Percentiles rank a stretch among this genome's conserved stretches.
Evolutionary conservation across 768 basidiomycete genomes (phyloP).

Genomic region (Candolleomyces eurysporus): DNA sequence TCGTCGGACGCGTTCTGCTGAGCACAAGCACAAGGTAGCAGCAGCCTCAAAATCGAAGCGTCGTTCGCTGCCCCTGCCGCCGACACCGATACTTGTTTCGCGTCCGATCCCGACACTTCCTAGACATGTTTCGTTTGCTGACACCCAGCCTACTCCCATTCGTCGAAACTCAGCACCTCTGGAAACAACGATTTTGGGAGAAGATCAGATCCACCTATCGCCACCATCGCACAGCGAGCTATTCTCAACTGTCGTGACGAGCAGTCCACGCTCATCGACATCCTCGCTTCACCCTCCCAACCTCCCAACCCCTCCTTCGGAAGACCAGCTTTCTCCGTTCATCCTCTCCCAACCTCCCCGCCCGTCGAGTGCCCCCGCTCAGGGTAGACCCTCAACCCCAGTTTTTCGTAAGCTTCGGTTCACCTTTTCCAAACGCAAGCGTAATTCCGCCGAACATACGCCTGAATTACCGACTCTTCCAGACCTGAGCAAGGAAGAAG

Average conservation of each 20-base stretch:
- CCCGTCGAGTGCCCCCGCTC: background rate
- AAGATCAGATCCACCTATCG: background rate
- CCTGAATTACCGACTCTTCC: conserved; percentile 13
- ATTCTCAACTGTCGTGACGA: background rate
- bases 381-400: conserved; percentile 9
- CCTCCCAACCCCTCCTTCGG: background rate
- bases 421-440: conserved; percentile 16
- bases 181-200: background rate
- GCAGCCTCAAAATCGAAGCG: background rate
- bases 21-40: background rate
- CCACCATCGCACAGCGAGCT: background rate
- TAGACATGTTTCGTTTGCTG: background rate
- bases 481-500: conserved; percentile 18
- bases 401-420: conserved; percentile 25
- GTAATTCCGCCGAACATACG: conserved; percentile 14
- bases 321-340: background rate
- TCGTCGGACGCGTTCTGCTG: conserved; percentile 1
- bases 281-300: conserved; percentile 14
- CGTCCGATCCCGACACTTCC: background rate
- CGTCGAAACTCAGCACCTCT: background rate
- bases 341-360: conserved; percentile 14
- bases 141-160: conserved; percentile 8
- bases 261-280: conserved; percentile 8
- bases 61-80: background rate
- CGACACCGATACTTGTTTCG: background rate